Percentiles rank a stretch among this genome's conserved stretches.
phyloP scores from a whole-genome alignment of 1,139 yeast genomes.

The Yamadazyma epiphylla region DNA sequence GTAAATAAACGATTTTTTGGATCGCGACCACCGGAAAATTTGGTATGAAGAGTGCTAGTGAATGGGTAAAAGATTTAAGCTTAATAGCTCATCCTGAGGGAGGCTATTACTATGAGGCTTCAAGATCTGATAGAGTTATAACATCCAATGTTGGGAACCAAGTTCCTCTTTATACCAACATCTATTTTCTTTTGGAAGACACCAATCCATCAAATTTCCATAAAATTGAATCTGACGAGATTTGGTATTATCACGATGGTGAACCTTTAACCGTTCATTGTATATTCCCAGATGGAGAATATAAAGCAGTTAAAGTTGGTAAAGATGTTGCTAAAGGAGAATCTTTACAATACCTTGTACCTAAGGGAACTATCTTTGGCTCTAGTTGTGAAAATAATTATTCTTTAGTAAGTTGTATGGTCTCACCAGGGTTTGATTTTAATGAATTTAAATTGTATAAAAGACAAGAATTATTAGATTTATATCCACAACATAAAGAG shows the following conservation, averaged over 20 bases:
- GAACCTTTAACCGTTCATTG: slow-evolving; percentile 16
- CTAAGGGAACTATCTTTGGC: slow-evolving; percentile 16
- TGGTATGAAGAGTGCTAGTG: slow-evolving; percentile 10
- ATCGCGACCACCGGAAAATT: background rate
- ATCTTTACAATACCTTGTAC: slow-evolving; percentile 15
- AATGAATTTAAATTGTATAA: slow-evolving; percentile 15
- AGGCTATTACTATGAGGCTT: slow-evolving; percentile 14
- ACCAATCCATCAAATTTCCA: slow-evolving; percentile 18
- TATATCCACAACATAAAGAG: slow-evolving; percentile 15
- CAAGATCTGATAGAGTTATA: slow-evolving; percentile 9
- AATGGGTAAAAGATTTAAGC: slow-evolving; percentile 13
- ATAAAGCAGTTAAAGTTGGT: slow-evolving; percentile 12
- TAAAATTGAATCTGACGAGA: slow-evolving; percentile 15
- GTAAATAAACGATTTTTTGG: background rate
- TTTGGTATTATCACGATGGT: slow-evolving; percentile 19
- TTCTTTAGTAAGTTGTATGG: slow-evolving; percentile 17
- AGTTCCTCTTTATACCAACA: slow-evolving; percentile 17
- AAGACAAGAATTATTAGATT: slow-evolving; percentile 9
- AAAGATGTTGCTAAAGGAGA: slow-evolving; percentile 13
- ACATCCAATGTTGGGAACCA: slow-evolving; percentile 15
- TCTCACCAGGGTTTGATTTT: slow-evolving; percentile 17
- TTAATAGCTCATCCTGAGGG: slow-evolving; percentile 17
- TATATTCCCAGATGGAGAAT: slow-evolving; percentile 13
- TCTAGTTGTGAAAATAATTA: slow-evolving; percentile 15
- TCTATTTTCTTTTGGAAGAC: slow-evolving; percentile 15